phyloP scores from a whole-genome alignment of 176 grass and related monocot genomes.

The Carex parvula region DNA sequence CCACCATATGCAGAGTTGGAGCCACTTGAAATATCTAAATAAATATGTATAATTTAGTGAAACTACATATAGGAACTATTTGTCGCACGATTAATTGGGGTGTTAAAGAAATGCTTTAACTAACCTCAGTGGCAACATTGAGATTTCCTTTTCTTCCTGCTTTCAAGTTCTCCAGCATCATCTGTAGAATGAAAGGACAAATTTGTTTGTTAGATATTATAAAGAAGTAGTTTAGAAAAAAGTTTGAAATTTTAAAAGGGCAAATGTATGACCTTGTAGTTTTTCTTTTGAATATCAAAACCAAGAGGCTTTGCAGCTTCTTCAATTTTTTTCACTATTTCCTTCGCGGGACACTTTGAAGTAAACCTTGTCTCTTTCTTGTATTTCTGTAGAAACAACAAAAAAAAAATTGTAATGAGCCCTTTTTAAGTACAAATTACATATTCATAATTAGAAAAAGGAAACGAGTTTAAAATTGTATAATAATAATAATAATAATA shows the following conservation, averaged over 20 bases:
- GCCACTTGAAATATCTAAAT: conserved; percentile 93
- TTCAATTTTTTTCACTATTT: conserved; percentile 91
- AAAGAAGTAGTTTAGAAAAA: neutral
- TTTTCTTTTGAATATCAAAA: conserved; percentile 95
- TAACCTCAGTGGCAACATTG: conserved; percentile 92
- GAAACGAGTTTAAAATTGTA: neutral
- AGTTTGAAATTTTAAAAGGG: neutral
- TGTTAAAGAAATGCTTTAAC: conserved; percentile 24
- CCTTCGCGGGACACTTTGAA: conserved; percentile 75
- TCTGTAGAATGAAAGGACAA: conserved; percentile 46
- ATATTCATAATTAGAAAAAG: neutral
- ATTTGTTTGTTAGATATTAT: neutral
- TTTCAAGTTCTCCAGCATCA: conserved; percentile 85
- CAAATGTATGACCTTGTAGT: conserved; percentile 72
- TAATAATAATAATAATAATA: neutral
- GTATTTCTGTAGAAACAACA: conserved; percentile 53
- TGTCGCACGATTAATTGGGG: neutral
- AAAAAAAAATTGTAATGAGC: conserved; percentile 13
- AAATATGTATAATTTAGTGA: conserved; percentile 1
- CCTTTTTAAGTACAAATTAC: neutral
- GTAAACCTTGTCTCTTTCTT: conserved; percentile 98
- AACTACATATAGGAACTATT: neutral
- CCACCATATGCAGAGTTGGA: conserved; percentile 89
- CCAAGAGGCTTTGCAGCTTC: conserved; percentile 97
- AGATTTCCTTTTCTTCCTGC: conserved; percentile 99